Conservation (phyloP, 345 rosid species). For the Stellera chamaejasme region DNA sequence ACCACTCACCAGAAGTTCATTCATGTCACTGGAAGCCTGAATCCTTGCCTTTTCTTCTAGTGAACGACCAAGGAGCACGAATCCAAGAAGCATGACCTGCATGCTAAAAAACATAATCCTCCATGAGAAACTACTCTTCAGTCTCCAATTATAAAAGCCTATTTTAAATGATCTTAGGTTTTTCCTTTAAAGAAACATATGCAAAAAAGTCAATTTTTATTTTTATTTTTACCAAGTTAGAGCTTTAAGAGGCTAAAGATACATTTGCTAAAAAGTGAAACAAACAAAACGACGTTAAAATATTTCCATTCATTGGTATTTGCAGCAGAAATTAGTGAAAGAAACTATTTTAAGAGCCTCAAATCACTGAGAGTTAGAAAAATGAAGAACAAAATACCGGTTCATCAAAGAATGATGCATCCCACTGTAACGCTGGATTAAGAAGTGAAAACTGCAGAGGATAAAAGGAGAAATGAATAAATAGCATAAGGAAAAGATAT, state of each 20-base stretch:
- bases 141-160: not conserved
- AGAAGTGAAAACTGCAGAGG: constrained; percentile 63
- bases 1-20: constrained; percentile 77
- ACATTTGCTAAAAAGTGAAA: not conserved
- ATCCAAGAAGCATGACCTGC: constrained; percentile 99
- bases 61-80: constrained; percentile 92
- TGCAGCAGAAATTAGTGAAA: too few species aligned
- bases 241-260: not conserved
- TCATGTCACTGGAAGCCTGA: constrained; percentile 86
- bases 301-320: not conserved
- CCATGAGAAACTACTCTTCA: constrained; percentile 29
- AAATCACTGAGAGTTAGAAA: constrained; percentile 3
- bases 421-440: constrained; percentile 84
- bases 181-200: too few species aligned
- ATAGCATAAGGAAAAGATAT: not conserved
- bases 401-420: constrained; percentile 91
- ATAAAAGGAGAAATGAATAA: constrained; percentile 7
- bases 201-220: too few species aligned
- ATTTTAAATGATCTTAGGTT: too few species aligned
- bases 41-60: constrained; percentile 87
- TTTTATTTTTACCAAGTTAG: too few species aligned
- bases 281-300: not conserved
- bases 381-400: constrained; percentile 69
- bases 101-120: constrained; percentile 50
- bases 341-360: too few species aligned